Evolutionary conservation across 805 yeast genomes (phyloP), one percentile per base, ranked within the genome.

Genomic region (Candida sphagnicola): DNA sequence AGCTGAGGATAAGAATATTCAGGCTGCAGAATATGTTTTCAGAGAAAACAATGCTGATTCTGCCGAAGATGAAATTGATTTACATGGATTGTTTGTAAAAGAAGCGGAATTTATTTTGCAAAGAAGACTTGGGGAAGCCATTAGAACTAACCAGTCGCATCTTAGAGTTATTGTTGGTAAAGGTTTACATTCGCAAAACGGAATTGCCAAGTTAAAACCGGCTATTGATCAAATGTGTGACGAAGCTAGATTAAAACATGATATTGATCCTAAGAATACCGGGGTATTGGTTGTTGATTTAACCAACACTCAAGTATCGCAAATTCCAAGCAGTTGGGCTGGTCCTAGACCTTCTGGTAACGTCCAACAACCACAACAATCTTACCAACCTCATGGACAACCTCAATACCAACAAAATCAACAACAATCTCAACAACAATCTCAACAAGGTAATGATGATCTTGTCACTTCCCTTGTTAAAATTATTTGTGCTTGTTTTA

Each of bases 1-100:
- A 46, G 93, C 88, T 24, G 95, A 88, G 31, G 57, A 67, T 28
- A 77, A 72, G 56, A 90, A 90, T 61, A 65, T 70, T 14, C 78
- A 80, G 59, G 99, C 98, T 3, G 97, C 96, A 1, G 87, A 82
- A 57, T 89, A 82, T 53, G 96, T 86, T 1, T 91, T 91, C 58
- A 68, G 81, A 31, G 90, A 85, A 47, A 91, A 91, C 59, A 91
- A 91, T 55, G 77, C 86, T 28, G 97, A 90, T 54, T 81, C 91
- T n/a, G 80, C 75, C 23, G 71, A 72, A 17, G 83, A 87, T 58
- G 98, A 91, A 61, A 88, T 91, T 45, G 98, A 91, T 63, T 70
- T 91, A 38, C 99, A 91, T 59, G 99, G 99, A 0, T 66, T 91
- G 21, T 90, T 72, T 50, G 95, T 91, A 14, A 83, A 81, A 56